Evolutionary conservation across 2,329 filamentous ascomycete species (phyloP).

Genomic region (Ploettnerulaceae sp.): DNA sequence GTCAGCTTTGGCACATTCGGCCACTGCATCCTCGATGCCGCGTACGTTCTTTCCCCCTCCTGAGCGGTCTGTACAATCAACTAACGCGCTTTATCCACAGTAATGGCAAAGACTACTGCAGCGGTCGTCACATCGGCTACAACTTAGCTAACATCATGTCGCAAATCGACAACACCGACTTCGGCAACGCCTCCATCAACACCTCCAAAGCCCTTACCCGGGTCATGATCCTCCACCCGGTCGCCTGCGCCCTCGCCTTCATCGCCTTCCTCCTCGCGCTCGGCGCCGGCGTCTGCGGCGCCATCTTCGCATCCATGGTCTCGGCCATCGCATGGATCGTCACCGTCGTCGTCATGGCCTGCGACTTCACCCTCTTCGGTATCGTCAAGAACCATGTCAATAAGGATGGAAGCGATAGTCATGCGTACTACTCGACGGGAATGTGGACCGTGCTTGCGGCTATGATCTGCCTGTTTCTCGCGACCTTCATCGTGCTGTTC

Average conservation of each 20-base stretch:
- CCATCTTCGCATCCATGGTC: conserved; percentile 46
- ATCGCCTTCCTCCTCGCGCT: conserved; percentile 53
- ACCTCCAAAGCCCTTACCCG: conserved; percentile 48
- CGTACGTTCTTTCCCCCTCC: conserved; percentile 24
- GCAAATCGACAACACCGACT: conserved; percentile 34
- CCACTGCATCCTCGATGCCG: conserved; percentile 43
- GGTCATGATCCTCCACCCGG: conserved; percentile 58
- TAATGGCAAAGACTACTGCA: conserved; percentile 45
- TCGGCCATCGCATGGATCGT: conserved; percentile 46
- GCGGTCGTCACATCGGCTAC: conserved; percentile 49
- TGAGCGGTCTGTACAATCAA: background rate
- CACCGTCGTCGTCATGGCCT: conserved; percentile 44
- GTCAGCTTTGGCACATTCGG: conserved; percentile 58
- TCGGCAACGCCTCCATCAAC: conserved; percentile 40
- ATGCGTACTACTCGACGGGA: conserved; percentile 48
- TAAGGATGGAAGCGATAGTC: conserved; percentile 36
- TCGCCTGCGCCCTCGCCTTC: conserved; percentile 53
- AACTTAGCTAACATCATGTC: conserved; percentile 44
- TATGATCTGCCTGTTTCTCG: conserved; percentile 51
- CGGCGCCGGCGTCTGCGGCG: conserved; percentile 47
- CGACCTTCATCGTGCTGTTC: conserved; percentile 53
- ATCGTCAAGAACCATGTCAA: conserved; percentile 52
- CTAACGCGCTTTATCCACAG: too few relatives aligned
- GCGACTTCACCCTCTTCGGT: conserved; percentile 54
- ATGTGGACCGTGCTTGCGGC: conserved; percentile 57